These are phyloP conservation scores for Schwanniomyces sp. DNA, from an alignment of 805 yeast genomes.

Conservation along the genomic window DNA sequence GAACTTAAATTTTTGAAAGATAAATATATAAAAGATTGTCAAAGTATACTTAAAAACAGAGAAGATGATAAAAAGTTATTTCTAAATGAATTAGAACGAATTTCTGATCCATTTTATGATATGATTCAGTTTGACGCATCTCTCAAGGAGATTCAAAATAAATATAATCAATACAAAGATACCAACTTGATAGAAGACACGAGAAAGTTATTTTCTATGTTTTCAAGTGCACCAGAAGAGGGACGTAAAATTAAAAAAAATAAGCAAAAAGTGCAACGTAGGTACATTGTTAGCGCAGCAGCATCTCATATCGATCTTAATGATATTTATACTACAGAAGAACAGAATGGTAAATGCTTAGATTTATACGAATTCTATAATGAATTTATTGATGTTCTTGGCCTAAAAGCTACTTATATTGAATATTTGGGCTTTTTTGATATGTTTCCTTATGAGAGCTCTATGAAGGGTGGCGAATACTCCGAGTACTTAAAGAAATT, in stretches of 20 bases:
- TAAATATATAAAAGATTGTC: slow-evolving; percentile 35
- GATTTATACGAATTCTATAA: slow-evolving; percentile 57
- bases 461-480: slow-evolving; percentile 36
- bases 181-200: slow-evolving; percentile 10
- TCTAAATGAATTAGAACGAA: slow-evolving; percentile 7
- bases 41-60: slow-evolving; percentile 6
- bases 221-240: slow-evolving; percentile 22
- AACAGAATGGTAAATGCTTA: slow-evolving; percentile 61
- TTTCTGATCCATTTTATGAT: slow-evolving; percentile 13
- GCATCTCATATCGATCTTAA: slow-evolving; percentile 52
- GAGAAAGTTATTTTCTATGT: slow-evolving; percentile 18
- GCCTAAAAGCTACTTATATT: slow-evolving; percentile 37
- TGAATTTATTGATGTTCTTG: slow-evolving; percentile 48
- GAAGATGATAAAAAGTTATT: slow-evolving; percentile 5
- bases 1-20: slow-evolving; percentile 57
- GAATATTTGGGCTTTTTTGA: slow-evolving; percentile 52
- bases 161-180: slow-evolving; percentile 1
- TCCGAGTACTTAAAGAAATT: slow-evolving; percentile 45
- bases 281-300: slow-evolving; percentile 47
- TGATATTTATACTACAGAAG: slow-evolving; percentile 55
- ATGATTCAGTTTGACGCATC: slow-evolving; percentile 14
- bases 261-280: slow-evolving; percentile 28
- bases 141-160: slow-evolving; percentile 5
- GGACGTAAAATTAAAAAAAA: slow-evolving; percentile 6
- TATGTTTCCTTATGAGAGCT: slow-evolving; percentile 25